phyloP scores from a whole-genome alignment of 1,284 basidiomycete genomes.

The Sporisorium iseilematis-ciliati region DNA sequence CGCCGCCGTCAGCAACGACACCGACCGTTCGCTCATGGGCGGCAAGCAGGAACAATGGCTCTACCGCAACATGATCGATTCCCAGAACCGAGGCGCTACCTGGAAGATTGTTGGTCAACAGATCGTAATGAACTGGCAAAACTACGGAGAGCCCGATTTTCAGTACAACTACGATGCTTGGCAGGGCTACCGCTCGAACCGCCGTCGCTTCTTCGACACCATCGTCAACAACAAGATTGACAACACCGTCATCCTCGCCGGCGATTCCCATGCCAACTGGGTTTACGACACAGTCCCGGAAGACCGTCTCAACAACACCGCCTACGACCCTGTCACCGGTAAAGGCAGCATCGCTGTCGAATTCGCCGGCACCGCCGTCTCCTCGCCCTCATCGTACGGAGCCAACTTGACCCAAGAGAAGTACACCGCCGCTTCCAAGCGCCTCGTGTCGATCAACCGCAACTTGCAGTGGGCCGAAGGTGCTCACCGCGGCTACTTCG shows the following conservation, averaged over 20 bases:
- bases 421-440: constrained; percentile 68
- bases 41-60: constrained; percentile 77
- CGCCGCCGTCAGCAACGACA: constrained; percentile 52
- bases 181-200: constrained; percentile 77
- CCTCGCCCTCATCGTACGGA: constrained; percentile 75
- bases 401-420: constrained; percentile 72
- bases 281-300: constrained; percentile 54
- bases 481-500: constrained; percentile 76
- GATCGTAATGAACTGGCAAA: constrained; percentile 52
- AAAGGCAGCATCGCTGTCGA: constrained; percentile 76
- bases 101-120: constrained; percentile 76
- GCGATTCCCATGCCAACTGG: constrained; percentile 76
- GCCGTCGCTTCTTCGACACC: constrained; percentile 75
- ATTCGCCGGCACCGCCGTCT: constrained; percentile 78
- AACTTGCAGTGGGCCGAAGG: constrained; percentile 79
- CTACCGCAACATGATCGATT: constrained; percentile 73
- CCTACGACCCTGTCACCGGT: constrained; percentile 75
- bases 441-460: constrained; percentile 73
- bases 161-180: constrained; percentile 75
- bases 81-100: constrained; percentile 72
- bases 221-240: constrained; percentile 73
- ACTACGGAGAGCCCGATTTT: constrained; percentile 68
- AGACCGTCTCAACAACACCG: constrained; percentile 49
- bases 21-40: constrained; percentile 72
- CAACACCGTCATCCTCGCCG: constrained; percentile 73